A percentile compares a stretch with the other conserved stretches of the same genome.
phyloP scores from a whole-genome alignment of 805 yeast species.

The Tetrapisispora arboricola region DNA sequence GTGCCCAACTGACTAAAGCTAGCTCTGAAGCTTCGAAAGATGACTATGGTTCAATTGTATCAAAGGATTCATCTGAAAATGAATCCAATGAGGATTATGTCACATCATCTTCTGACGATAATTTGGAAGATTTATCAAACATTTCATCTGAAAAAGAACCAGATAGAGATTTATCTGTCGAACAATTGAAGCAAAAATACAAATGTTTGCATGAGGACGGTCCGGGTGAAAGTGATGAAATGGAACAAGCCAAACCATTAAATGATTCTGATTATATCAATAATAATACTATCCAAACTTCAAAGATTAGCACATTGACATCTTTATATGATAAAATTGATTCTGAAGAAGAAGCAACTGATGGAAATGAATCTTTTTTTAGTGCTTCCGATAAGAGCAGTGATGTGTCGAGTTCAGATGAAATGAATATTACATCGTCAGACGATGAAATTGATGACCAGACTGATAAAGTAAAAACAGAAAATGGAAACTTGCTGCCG shows the following conservation, averaged over 20 bases:
- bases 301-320: background rate
- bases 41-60: constrained; percentile 16
- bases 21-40: constrained; percentile 3
- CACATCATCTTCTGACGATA: constrained; percentile 10
- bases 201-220: constrained; percentile 15
- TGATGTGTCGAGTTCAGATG: constrained; percentile 11
- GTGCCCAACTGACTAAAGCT: constrained; percentile 58
- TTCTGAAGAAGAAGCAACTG: constrained; percentile 15
- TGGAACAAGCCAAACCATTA: constrained; percentile 6
- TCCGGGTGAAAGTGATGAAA: background rate
- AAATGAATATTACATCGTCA: constrained; percentile 6
- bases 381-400: background rate
- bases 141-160: constrained; percentile 33
- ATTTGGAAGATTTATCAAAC: constrained; percentile 9
- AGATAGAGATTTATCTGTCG: constrained; percentile 24
- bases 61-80: constrained; percentile 6
- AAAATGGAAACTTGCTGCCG: too few relatives aligned
- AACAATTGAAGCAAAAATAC: constrained; percentile 36
- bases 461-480: background rate
- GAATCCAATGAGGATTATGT: constrained; percentile 8
- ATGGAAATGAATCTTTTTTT: constrained; percentile 20
- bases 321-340: constrained; percentile 7
- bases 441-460: constrained; percentile 4
- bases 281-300: too few relatives aligned
- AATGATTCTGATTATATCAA: background rate